Conservation (phyloP, 2,329 filamentous ascomycete species). For the Exophiala mesophila region DNA sequence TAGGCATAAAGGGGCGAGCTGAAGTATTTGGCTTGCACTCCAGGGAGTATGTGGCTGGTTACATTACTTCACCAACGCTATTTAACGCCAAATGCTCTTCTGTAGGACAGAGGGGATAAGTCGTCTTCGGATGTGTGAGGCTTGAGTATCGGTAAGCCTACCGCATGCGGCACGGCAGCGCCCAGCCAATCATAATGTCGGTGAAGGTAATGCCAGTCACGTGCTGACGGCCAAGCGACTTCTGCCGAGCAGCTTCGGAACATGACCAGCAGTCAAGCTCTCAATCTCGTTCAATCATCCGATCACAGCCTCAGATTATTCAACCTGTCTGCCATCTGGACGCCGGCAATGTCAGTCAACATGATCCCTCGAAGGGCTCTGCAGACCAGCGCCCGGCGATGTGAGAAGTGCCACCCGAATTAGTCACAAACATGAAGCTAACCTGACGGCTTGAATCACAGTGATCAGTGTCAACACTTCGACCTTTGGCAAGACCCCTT, state of each 20-base stretch:
- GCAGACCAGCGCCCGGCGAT: slow-evolving; percentile 45
- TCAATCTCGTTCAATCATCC: background rate
- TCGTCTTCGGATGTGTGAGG: too few species aligned
- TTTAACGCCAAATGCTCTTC: too few species aligned
- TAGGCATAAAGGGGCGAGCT: too few species aligned
- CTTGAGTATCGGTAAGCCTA: too few species aligned
- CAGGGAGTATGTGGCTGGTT: too few species aligned
- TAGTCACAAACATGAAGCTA: background rate
- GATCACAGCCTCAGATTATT: background rate
- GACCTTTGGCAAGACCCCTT: slow-evolving; percentile 35
- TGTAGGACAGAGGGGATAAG: too few species aligned
- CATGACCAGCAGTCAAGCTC: slow-evolving; percentile 6
- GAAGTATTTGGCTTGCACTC: too few species aligned
- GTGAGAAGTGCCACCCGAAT: slow-evolving; percentile 32
- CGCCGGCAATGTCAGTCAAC: slow-evolving; percentile 25
- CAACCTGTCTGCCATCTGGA: slow-evolving; percentile 2
- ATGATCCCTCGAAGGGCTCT: slow-evolving; percentile 47
- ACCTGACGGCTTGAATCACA: slow-evolving; percentile 23
- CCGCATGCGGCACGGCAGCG: too few species aligned
- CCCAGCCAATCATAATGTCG: background rate
- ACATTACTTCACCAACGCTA: too few species aligned
- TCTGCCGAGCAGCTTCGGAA: slow-evolving; percentile 10
- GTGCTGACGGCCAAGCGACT: slow-evolving; percentile 11
- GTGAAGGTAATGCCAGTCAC: slow-evolving; percentile 10
- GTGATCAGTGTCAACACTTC: slow-evolving; percentile 44